A percentile compares a stretch with the other conserved stretches of the same genome.
Evolutionary conservation across 108 stramenopile genomes (phyloP).

Genomic region (Phaeodactylum tricornutum): DNA sequence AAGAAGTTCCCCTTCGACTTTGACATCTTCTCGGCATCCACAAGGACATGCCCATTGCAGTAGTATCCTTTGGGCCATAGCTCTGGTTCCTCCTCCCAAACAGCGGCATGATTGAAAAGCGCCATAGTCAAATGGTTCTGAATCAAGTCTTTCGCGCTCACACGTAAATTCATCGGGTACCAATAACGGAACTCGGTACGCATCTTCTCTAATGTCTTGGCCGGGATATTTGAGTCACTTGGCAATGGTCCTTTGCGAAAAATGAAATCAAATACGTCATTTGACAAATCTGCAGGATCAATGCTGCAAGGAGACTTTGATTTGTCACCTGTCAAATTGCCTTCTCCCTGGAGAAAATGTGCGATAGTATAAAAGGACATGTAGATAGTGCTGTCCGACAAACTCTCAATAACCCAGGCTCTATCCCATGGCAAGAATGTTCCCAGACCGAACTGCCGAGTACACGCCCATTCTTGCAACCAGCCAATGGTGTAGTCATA

Average conservation of each 20-base stretch:
- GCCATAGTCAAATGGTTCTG: slow-evolving; percentile 98
- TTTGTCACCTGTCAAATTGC: slow-evolving; percentile 82
- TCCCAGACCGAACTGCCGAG: slow-evolving; percentile 93
- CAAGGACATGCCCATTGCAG: slow-evolving; percentile 91
- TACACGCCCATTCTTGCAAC: slow-evolving; percentile 99
- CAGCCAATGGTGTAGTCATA: slow-evolving; percentile 88
- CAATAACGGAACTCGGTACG: slow-evolving; percentile 85
- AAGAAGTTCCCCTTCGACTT: slow-evolving; percentile 98
- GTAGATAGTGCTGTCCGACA: slow-evolving; percentile 97
- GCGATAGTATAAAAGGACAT: slow-evolving; percentile 98
- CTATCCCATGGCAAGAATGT: slow-evolving; percentile 96
- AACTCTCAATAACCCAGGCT: slow-evolving; percentile 94
- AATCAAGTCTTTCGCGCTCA: slow-evolving; percentile 95
- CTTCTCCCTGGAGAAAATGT: slow-evolving; percentile 82
- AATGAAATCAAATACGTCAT: slow-evolving; percentile 92
- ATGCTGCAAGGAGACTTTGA: slow-evolving; percentile 71
- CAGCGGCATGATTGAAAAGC: slow-evolving; percentile 95
- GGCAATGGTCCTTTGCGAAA: slow-evolving; percentile 75
- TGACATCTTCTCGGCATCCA: slow-evolving; percentile 96
- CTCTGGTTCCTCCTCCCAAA: slow-evolving; percentile 89
- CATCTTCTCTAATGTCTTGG: slow-evolving; percentile 71
- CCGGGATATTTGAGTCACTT: slow-evolving; percentile 50
- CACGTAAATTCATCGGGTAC: slow-evolving; percentile 98
- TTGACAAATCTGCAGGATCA: slow-evolving; percentile 68
- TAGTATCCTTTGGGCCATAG: slow-evolving; percentile 92